phyloP scores from a whole-genome alignment of 2,329 filamentous ascomycete species.

The Coniochaeta hoffmannii region DNA sequence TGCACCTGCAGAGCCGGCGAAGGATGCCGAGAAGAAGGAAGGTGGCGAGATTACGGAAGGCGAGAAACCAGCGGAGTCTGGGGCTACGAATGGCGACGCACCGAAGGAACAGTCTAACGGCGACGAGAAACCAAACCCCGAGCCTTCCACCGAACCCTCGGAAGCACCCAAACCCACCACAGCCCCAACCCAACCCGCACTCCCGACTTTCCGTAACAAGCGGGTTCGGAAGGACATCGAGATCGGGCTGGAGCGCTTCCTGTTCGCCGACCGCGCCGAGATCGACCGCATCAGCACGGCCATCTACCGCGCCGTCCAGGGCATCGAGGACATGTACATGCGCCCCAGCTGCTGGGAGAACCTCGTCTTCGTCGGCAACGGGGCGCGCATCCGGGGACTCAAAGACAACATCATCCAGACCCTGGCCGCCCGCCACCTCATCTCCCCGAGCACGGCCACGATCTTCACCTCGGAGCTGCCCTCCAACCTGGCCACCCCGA shows the following conservation, averaged over 20 bases:
- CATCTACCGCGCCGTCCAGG: conserved; percentile 76
- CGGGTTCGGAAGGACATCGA: conserved; percentile 62
- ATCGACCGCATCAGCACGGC: conserved; percentile 78
- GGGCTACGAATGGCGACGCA: conserved; percentile 6
- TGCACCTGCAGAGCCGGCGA: conserved; percentile 2
- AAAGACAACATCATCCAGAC: conserved; percentile 80
- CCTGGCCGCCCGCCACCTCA: conserved; percentile 73
- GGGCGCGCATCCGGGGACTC: conserved; percentile 66
- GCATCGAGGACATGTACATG: conserved; percentile 77
- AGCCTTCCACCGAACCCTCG: conserved; percentile 9
- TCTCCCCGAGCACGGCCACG: conserved; percentile 86
- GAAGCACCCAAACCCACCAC: conserved; percentile 10
- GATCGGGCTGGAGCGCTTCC: conserved; percentile 69
- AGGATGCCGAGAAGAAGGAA: conserved; percentile 4
- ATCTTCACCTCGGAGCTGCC: conserved; percentile 97
- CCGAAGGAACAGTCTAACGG: conserved; percentile 6
- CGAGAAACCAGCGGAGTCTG: not conserved
- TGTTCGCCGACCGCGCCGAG: conserved; percentile 59
- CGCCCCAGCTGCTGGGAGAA: conserved; percentile 87
- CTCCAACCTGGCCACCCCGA: conserved; percentile 84
- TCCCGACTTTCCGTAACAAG: conserved; percentile 42
- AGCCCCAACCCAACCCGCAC: conserved; percentile 15
- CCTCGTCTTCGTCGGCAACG: conserved; percentile 86
- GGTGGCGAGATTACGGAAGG: not conserved
- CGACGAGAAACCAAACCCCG: not conserved